Base-by-base conservation (phyloP, 2,329 filamentous ascomycete species). In the Fusarium musae region DNA sequence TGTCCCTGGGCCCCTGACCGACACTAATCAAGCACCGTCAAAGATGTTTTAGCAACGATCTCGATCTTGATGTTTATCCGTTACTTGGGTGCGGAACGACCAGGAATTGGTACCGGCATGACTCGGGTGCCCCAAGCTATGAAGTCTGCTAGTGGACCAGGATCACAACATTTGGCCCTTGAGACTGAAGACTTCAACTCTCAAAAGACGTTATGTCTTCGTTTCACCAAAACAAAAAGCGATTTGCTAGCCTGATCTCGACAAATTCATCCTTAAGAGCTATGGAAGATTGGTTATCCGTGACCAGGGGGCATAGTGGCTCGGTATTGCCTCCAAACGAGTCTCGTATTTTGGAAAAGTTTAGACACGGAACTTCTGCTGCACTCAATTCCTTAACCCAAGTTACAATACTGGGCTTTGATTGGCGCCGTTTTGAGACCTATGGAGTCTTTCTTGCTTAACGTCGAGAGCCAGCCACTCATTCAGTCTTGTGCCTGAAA, bases 11-110 rank as follows among this genome's bases (percentile, higher is more conserved):
- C 39, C 59, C 61, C 47, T 23, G 44, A 9, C 34, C 54, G 26
- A 39, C 58, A 46, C 66, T 64, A 63, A 58, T 47, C 26, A 46
- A 44, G 54, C 47, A 59, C 52, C 23, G 43, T 32, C 40, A 40
- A 36, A 53, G 23, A 47, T 70, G 34, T 53, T 69, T 70, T 52
- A 43, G 37, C 36, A 47, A 65, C 42, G 28, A 69, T 69, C 66
- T 69, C 52, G 66, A 69, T 65, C 59, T 43, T 21, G 16, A 59
- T 65, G 57, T 69, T 68, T 44, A 34, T 39, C 30, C 40, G 40
- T 47, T 26, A 52, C 11, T 23, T 36, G 23, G 56, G 37, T 28
- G 66, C 66, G 66, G 66, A 69, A 69, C 52, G 21, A 15, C 46
- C 36, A 65, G 46, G 59, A 46, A 70, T 58, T 63, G 56, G 32